Evolutionary conservation across 2,329 filamentous ascomycete species (phyloP), one percentile per base, ranked within the genome.

Genomic region (Penicillium sp.): DNA sequence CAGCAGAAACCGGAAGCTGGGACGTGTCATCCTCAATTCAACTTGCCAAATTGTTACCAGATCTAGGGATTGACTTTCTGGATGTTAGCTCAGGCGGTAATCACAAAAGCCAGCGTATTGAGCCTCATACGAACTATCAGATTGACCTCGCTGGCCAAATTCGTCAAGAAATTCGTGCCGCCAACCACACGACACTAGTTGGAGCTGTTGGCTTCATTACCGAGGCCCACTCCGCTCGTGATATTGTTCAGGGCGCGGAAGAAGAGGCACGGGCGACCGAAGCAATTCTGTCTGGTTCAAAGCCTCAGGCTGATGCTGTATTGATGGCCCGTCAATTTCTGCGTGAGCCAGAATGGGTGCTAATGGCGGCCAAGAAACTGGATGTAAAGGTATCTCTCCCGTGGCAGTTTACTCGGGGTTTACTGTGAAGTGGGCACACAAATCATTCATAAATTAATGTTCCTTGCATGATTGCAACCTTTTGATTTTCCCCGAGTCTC

Each of bases 191-290:
- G 12, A 70, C 81, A 6, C 68, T 82, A 29, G 76, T 83, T 18
- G 80, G 80, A 3, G 79, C 80, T 2, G 80, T 83, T 1, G 80
- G 80, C 0, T 63, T 81, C 39, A 82, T 83, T 58, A 82, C 79
- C 0, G 77, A 82, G 52, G 78, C 80, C 0, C 75, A 80, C 47
- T 78, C 80, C 55, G 80, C 80, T 16, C 65, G 72, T 5, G 68
- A 78, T 39, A 79, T 82, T 38, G 74, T 79, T 1, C 67, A 77
- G 34, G 68, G 67, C 1, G 61, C 65, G 2, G 63, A 70, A 37
- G 67, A 69, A 54, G 66, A 70, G 55, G 65, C 64, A 6, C 56
- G 63, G 13, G 62, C 60, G 1, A 62, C 63, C 6, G 65, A 69
- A 45, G 55, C 57, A 18, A 57, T 66, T n/a, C 46, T 71, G n/a